Percentiles rank a stretch among this genome's conserved stretches.
These are phyloP conservation scores for Fallopia convolvulus DNA, from an alignment of 148 eudicot genomes.

Conservation along the genomic window DNA sequence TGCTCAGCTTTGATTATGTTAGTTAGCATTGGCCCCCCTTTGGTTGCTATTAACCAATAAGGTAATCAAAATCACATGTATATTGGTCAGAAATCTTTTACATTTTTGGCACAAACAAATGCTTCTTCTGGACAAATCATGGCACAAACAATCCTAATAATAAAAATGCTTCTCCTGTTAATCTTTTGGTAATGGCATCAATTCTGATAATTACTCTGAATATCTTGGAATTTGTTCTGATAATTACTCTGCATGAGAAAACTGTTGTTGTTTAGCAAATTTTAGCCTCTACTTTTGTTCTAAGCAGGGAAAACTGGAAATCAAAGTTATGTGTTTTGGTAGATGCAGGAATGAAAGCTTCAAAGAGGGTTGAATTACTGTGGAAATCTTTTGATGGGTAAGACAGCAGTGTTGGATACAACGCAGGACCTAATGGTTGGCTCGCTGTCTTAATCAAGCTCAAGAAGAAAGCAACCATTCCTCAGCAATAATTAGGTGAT, in stretches of 20 bases:
- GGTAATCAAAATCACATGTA: constrained; percentile 1
- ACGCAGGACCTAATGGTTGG: constrained; percentile 12
- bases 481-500: neutral
- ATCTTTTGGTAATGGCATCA: neutral
- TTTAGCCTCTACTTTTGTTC: neutral
- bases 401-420: constrained; percentile 1
- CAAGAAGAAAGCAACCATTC: constrained; percentile 8
- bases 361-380: neutral
- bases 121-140: neutral
- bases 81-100: neutral
- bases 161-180: neutral
- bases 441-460: constrained; percentile 6
- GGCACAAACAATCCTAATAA: no score
- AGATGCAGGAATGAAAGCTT: neutral
- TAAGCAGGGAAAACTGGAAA: neutral
- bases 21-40: constrained; percentile 1
- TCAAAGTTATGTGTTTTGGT: neutral
- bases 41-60: neutral
- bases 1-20: neutral
- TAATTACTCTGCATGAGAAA: neutral
- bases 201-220: neutral
- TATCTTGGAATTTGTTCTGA: neutral
- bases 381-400: neutral
- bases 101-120: neutral
- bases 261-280: neutral